Conservation (phyloP, 2,329 filamentous ascomycete genomes). For the Orbilia javanica region DNA sequence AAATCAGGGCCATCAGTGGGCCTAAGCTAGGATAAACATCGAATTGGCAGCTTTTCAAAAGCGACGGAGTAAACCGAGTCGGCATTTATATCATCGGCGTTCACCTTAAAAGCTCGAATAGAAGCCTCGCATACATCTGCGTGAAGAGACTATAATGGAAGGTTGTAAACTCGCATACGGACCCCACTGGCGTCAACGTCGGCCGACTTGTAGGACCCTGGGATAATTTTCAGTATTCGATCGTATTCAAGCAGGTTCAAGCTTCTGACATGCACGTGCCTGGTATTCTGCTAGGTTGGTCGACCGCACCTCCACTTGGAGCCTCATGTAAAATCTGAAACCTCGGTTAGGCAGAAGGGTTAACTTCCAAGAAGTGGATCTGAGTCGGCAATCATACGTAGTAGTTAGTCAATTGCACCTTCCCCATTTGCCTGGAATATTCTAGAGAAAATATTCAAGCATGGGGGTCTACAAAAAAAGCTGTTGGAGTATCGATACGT, state of each 20-base stretch:
- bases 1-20: neutral
- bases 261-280: conserved; percentile 7
- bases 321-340: conserved; percentile 41
- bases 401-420: conserved; percentile 33
- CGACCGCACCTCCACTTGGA: conserved; percentile 10
- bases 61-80: neutral
- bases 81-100: neutral
- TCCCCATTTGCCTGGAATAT: conserved; percentile 35
- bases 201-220: neutral
- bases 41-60: neutral
- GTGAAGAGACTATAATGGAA: neutral
- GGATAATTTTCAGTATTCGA: conserved; percentile 4
- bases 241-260: conserved; percentile 7
- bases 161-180: neutral
- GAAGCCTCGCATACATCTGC: neutral
- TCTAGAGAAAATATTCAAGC: conserved; percentile 1
- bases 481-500: neutral
- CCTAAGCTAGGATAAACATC: neutral
- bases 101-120: neutral
- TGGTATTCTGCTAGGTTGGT: neutral
- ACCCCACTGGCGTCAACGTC: neutral
- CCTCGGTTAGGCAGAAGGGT: conserved; percentile 55
- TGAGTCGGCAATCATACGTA: neutral
- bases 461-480: neutral
- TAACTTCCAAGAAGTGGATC: conserved; percentile 2